phyloP scores from a whole-genome alignment of 225 moss, liverwort and hornwort genomes.

The Pleurozium schreberi region DNA sequence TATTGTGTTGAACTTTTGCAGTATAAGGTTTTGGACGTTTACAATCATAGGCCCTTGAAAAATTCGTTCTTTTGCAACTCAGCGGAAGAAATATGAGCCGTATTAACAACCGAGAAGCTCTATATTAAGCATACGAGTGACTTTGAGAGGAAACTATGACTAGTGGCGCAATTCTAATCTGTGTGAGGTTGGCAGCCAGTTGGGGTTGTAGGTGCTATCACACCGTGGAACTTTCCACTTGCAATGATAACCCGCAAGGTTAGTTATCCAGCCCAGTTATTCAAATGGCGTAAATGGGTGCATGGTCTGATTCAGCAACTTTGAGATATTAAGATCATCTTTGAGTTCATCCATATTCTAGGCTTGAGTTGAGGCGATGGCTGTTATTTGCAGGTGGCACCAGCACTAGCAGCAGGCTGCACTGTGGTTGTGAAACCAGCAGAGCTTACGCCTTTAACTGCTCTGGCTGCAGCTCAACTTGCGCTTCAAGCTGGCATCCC shows the following conservation, averaged over 20 bases:
- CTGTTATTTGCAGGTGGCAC: constrained; percentile 64
- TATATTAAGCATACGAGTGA: not conserved
- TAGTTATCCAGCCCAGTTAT: not conserved
- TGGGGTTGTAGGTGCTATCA: constrained; percentile 94
- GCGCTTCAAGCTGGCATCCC: constrained; percentile 94
- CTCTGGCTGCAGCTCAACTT: constrained; percentile 82
- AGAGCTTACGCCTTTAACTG: constrained; percentile 87
- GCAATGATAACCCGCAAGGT: constrained; percentile 99
- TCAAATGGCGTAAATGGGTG: not conserved
- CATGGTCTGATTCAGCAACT: not conserved
- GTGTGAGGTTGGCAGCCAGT: constrained; percentile 57
- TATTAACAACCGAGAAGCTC: not conserved
- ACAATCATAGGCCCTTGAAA: not conserved
- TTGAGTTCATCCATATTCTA: not conserved
- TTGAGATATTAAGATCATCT: not conserved
- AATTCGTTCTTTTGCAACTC: not conserved
- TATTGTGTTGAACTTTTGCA: not conserved
- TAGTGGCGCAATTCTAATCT: not conserved
- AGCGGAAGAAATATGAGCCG: not conserved
- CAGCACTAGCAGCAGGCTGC: constrained; percentile 98
- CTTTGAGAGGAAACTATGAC: not conserved
- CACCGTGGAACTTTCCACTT: constrained; percentile 98
- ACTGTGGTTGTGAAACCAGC: constrained; percentile 90
- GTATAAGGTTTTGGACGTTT: not conserved
- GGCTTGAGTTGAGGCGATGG: not conserved